Base-by-base conservation (phyloP, 257 asterid genomes). In the Euphrasia confusa region DNA sequence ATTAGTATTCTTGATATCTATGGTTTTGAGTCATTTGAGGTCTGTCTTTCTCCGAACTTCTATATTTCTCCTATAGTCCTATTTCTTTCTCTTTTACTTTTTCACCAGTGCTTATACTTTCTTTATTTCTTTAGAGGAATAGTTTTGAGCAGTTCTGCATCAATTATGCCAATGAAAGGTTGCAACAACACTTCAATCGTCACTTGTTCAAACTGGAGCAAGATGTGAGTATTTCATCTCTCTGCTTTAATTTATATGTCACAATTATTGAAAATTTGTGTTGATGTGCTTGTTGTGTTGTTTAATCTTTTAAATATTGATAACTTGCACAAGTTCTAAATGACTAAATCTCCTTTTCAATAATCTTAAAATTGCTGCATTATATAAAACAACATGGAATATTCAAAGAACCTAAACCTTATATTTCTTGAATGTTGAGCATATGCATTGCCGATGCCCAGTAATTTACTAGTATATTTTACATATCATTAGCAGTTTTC, bases 21-120 rank as follows among this genome's bases (percentile, higher is more conserved):
- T 64, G 96, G 96, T 48, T 88, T 88, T 78, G 96, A 88, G 79
- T 85, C 96, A 53, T 88, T 88, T 81, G 84, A 81, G 85, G 96
- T 85, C 64, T 54, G 69, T 42, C 26, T 58, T 64, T 44, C 17
- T 57, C 57, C 53, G 27, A 30, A 60, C 18, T 49, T 55, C 35
- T 52, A 2, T 68, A 28, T 24, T 18, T 28, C 61, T 17, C 55
- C 33, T n/a, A n/a, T n/a, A n/a, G n/a, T n/a, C n/a, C n/a, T 8
- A 33, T 13, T 18, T 49, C 12, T 45, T 47, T 21, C 11, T 58
- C 21, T 57, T 60, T 62, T 69, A 56, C 64, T 26, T 48, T 17
- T 48, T 9, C 26, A 2, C 28, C 13, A 66, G 14, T 58, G 33
- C 49, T 54, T 28, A 65, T 54, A 21, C 26, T 62, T 61, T 37